A percentile compares a stretch with the other conserved stretches of the same genome.
Conservation (phyloP, 768 basidiomycete species). For the Leccinum imitatum region DNA sequence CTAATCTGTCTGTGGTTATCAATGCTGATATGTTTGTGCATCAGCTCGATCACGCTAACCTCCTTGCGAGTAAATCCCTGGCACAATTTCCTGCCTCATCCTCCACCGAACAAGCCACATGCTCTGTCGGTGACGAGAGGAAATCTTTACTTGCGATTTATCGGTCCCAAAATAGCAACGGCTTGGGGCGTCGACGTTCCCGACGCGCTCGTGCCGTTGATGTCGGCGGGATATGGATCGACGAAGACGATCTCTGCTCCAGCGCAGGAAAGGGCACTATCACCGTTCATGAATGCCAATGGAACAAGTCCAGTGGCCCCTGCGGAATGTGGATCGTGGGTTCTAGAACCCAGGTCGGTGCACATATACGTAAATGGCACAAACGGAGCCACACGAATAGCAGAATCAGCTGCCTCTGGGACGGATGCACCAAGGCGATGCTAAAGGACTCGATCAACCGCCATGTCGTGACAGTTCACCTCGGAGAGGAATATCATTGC, state of each 20-base stretch:
- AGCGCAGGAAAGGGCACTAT: too few relatives aligned
- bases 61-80: neutral
- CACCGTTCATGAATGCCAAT: too few relatives aligned
- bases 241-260: constrained; percentile 1
- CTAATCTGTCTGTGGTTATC: neutral
- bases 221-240: neutral
- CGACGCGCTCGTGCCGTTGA: neutral
- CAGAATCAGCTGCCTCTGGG: neutral
- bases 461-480: constrained; percentile 5
- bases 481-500: constrained; percentile 1
- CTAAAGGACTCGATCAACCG: neutral
- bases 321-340: too few relatives aligned
- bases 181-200: neutral
- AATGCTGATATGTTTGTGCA: neutral
- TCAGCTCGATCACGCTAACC: neutral
- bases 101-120: neutral
- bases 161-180: neutral
- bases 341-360: too few relatives aligned
- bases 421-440: neutral
- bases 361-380: too few relatives aligned
- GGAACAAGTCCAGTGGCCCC: too few relatives aligned
- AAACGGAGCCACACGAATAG: neutral
- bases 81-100: neutral
- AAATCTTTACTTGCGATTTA: neutral
- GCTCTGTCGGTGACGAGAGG: neutral